These are phyloP conservation scores for Penicillium oxalicum DNA, from an alignment of 2,329 filamentous ascomycete species.

Conservation along the genomic window DNA sequence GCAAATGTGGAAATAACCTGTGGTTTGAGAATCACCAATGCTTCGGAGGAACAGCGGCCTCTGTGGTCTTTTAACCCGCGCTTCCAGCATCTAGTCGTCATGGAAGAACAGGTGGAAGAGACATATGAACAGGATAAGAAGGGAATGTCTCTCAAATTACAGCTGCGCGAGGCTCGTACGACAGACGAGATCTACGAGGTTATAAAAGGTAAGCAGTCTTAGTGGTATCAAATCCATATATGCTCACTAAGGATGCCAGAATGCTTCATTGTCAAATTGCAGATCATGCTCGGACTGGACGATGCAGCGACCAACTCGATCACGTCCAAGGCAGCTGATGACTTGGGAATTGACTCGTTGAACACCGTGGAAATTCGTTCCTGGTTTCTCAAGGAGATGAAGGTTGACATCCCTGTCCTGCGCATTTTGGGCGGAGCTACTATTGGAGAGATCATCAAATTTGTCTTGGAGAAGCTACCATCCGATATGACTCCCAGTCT, in stretches of 20 bases:
- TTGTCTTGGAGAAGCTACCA: constrained; percentile 4
- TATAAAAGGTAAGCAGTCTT: not conserved
- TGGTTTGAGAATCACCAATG: not conserved
- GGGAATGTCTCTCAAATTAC: too few relatives aligned
- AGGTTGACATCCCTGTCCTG: constrained; percentile 44
- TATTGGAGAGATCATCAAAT: constrained; percentile 16
- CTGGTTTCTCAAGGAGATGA: constrained; percentile 45
- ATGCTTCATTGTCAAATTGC: not conserved
- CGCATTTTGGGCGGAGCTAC: constrained; percentile 40
- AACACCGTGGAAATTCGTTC: constrained; percentile 38
- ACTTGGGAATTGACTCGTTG: constrained; percentile 36
- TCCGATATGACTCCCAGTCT: too few relatives aligned
- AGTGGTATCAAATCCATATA: not conserved
- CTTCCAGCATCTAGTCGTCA: too few relatives aligned
- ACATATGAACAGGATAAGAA: too few relatives aligned
- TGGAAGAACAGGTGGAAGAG: too few relatives aligned
- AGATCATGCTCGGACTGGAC: not conserved
- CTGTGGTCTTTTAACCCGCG: too few relatives aligned
- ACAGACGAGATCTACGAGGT: too few relatives aligned
- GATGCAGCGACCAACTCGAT: not conserved
- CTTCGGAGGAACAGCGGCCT: not conserved
- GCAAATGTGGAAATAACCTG: not conserved
- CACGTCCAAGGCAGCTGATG: constrained; percentile 16
- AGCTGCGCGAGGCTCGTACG: too few relatives aligned
- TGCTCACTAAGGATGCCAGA: not conserved